Conservation (phyloP, 1,284 basidiomycete genomes). For the Leccinum subrobustum region DNA sequence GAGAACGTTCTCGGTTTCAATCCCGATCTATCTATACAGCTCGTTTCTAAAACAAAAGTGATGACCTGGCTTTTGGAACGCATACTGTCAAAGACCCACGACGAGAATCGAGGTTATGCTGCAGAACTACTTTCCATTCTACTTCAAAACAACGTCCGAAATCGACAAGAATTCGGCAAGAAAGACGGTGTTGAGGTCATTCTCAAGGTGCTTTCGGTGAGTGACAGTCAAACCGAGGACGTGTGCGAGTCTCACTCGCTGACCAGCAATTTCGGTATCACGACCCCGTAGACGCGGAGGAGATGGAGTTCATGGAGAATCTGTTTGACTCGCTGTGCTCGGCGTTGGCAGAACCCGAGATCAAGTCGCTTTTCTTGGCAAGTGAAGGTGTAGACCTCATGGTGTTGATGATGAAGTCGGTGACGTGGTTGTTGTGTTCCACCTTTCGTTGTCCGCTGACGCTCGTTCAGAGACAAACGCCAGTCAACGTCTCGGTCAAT, state of each 20-base stretch:
- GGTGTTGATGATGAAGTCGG: slow-evolving; percentile 93
- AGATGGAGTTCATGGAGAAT: slow-evolving; percentile 98
- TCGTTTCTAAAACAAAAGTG: slow-evolving; percentile 75
- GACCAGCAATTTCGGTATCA: slow-evolving; percentile 79
- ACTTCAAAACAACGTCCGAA: slow-evolving; percentile 70
- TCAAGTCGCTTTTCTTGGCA: slow-evolving; percentile 83
- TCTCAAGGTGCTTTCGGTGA: slow-evolving; percentile 79
- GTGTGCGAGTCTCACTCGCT: slow-evolving; percentile 17
- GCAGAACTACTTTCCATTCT: slow-evolving; percentile 90
- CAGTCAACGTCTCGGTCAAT: slow-evolving; percentile 79
- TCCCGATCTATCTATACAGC: slow-evolving; percentile 65
- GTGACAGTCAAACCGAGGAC: slow-evolving; percentile 31
- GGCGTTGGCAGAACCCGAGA: slow-evolving; percentile 67
- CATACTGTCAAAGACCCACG: slow-evolving; percentile 70
- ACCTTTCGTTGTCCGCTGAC: slow-evolving; percentile 6
- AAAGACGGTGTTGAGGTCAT: slow-evolving; percentile 78
- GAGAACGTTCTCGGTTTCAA: slow-evolving; percentile 91
- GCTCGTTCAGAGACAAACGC: slow-evolving; percentile 68
- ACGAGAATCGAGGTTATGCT: slow-evolving; percentile 86
- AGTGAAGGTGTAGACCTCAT: slow-evolving; percentile 96
- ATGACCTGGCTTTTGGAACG: slow-evolving; percentile 81
- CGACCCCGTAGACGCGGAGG: slow-evolving; percentile 84
- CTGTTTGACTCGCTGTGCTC: slow-evolving; percentile 89
- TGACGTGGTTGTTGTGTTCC: slow-evolving; percentile 10
- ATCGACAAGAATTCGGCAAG: slow-evolving; percentile 63